Conservation (phyloP, 805 yeast genomes). For the Maudiozyma saulgeensis region DNA sequence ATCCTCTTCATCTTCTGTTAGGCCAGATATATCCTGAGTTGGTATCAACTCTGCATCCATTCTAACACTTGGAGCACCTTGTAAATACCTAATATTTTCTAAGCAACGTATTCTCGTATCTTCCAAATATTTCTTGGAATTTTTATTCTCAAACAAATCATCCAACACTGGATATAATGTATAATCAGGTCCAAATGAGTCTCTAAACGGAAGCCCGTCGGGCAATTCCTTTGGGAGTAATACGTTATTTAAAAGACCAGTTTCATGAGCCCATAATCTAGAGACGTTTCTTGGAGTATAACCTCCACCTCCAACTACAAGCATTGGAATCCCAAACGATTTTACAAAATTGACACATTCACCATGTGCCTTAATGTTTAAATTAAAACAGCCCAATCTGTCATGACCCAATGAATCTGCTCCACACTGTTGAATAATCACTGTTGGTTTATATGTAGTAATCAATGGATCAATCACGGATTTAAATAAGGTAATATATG, state of each 20-base stretch:
- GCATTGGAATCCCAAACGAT: constrained; percentile 76
- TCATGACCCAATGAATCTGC: constrained; percentile 97
- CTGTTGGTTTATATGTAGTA: constrained; percentile 82
- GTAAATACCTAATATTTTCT: constrained; percentile 71
- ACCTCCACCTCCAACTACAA: constrained; percentile 98
- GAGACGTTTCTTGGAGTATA: constrained; percentile 97
- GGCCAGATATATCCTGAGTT: constrained; percentile 32
- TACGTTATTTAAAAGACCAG: constrained; percentile 77
- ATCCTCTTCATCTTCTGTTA: constrained; percentile 36
- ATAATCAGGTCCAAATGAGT: constrained; percentile 85
- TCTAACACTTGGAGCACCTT: constrained; percentile 90
- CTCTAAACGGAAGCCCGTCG: constrained; percentile 60
- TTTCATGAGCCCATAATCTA: constrained; percentile 88
- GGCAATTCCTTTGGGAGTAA: constrained; percentile 71
- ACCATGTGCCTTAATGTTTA: constrained; percentile 90
- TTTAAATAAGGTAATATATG: constrained; percentile 39
- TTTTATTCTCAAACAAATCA: constrained; percentile 75
- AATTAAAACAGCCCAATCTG: constrained; percentile 88
- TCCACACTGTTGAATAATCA: constrained; percentile 96
- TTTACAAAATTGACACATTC: constrained; percentile 87
- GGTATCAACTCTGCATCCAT: constrained; percentile 85
- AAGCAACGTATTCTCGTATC: constrained; percentile 63
- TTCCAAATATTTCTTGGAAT: constrained; percentile 74
- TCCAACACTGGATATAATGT: constrained; percentile 78
- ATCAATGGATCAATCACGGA: constrained; percentile 86